Conservation (phyloP, 2,329 filamentous ascomycete genomes). For the Westerdykella aurantiaca region DNA sequence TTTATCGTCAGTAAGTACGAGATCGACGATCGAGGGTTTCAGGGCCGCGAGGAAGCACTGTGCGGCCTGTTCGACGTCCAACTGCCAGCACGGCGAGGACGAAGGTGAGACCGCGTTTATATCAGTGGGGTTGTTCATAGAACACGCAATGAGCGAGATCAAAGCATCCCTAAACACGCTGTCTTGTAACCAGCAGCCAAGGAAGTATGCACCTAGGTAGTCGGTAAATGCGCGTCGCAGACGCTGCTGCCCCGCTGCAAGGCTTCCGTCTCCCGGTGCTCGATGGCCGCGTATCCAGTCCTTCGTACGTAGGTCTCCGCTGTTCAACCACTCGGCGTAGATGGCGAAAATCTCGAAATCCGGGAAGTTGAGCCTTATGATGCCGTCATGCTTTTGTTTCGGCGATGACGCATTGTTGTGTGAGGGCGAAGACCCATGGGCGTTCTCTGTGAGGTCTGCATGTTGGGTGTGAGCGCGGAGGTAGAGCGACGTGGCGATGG, state of each 20-base stretch:
- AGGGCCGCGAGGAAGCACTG: conserved; percentile 2
- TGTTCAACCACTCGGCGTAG: conserved; percentile 6
- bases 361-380: conserved; percentile 7
- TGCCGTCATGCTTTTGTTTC: conserved; percentile 1
- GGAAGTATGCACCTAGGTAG: conserved; percentile 6
- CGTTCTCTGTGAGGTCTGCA: no score
- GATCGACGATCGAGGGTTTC: conserved; percentile 3
- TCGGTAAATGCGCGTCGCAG: conserved; percentile 1
- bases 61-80: no score
- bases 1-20: not conserved
- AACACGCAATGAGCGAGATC: not conserved
- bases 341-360: conserved; percentile 9
- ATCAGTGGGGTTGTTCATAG: not conserved
- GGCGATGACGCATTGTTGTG: not conserved
- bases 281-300: not conserved
- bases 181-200: conserved; percentile 4
- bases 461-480: conserved; percentile 1
- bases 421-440: not conserved
- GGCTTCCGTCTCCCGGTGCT: not conserved
- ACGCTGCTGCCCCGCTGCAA: not conserved
- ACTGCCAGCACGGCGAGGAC: no score
- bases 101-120: no score
- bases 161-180: conserved; percentile 5
- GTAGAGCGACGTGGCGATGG: conserved; percentile 2
- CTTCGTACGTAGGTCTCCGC: conserved; percentile 2